Evolutionary conservation across 2,329 filamentous ascomycete species (phyloP).

Genomic region (Aspergillus sp.): DNA sequence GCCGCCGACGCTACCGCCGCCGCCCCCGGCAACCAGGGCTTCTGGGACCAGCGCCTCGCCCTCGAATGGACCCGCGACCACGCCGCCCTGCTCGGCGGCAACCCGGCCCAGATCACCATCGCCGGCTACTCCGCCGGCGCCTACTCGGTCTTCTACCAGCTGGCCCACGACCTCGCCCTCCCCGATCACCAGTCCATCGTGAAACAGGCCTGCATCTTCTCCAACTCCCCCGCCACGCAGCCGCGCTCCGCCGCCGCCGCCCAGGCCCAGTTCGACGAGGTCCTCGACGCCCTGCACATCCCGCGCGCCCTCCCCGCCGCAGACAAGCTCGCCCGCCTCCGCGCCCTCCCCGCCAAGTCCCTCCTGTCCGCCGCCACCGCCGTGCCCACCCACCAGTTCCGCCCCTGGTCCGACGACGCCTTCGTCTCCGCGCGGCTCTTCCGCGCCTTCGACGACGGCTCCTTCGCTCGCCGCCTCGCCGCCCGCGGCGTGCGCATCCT

Average conservation of each 20-base stretch:
- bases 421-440: constrained; percentile 49
- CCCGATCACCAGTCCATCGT: constrained; percentile 48
- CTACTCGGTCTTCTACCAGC: constrained; percentile 56
- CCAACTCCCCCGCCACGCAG: constrained; percentile 53
- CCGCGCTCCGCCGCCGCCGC: constrained; percentile 48
- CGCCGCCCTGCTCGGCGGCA: constrained; percentile 51
- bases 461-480: constrained; percentile 46
- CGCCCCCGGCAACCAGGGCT: constrained; percentile 50
- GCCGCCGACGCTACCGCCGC: constrained; percentile 38
- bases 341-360: constrained; percentile 34
- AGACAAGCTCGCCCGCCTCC: constrained; percentile 48
- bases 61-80: constrained; percentile 56
- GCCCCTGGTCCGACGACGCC: constrained; percentile 48
- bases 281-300: constrained; percentile 46
- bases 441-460: constrained; percentile 46
- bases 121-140: constrained; percentile 56
- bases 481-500: constrained; percentile 48
- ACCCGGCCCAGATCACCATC: constrained; percentile 51
- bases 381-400: constrained; percentile 53
- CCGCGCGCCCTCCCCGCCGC: constrained; percentile 33
- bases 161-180: constrained; percentile 55
- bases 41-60: constrained; percentile 57
- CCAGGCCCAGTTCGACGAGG: constrained; percentile 52
- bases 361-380: constrained; percentile 43
- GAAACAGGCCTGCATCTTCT: constrained; percentile 52